A percentile compares a stretch with the other conserved stretches of the same genome.
Conservation (phyloP, 2,329 filamentous ascomycete genomes). For the Byssoonygena ceratinophila region DNA sequence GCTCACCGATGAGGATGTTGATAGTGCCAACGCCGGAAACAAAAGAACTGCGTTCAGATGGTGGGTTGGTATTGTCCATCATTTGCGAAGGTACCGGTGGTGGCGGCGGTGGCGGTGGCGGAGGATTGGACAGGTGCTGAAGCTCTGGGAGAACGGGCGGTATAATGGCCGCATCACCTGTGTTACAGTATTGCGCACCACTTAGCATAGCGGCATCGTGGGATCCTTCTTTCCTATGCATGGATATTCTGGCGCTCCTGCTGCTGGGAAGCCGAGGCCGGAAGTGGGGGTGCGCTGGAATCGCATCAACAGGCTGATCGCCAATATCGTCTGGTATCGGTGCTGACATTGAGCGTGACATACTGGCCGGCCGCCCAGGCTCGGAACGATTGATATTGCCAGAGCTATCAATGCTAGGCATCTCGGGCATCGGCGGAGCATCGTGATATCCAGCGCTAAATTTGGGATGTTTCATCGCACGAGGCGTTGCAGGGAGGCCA, state of each 20-base stretch:
- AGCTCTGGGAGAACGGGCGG: conserved; percentile 51
- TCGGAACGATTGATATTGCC: not conserved
- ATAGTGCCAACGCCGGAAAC: conserved; percentile 32
- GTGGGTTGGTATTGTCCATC: not conserved
- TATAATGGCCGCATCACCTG: conserved; percentile 14
- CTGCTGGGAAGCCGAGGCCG: conserved; percentile 34
- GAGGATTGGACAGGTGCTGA: conserved; percentile 48
- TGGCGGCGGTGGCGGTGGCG: conserved; percentile 39
- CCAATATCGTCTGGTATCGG: conserved; percentile 24
- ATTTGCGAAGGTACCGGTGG: conserved; percentile 3
- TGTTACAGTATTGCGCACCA: conserved; percentile 6
- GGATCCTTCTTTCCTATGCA: conserved; percentile 11
- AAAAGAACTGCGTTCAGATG: conserved; percentile 21
- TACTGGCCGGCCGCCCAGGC: conserved; percentile 18
- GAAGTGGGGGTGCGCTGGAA: conserved; percentile 34
- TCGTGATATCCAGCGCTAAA: conserved; percentile 44
- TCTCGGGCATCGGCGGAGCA: conserved; percentile 45
- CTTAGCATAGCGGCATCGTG: conserved; percentile 9
- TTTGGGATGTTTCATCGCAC: conserved; percentile 74
- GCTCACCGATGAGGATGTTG: conserved; percentile 34
- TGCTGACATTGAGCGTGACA: conserved; percentile 32
- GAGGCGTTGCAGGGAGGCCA: conserved; percentile 80
- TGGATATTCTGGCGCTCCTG: conserved; percentile 20
- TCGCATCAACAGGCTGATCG: conserved; percentile 26
- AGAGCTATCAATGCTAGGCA: conserved; percentile 35